Conservation (phyloP, 2,329 filamentous ascomycete species). For the Paramyrothecium sp. region DNA sequence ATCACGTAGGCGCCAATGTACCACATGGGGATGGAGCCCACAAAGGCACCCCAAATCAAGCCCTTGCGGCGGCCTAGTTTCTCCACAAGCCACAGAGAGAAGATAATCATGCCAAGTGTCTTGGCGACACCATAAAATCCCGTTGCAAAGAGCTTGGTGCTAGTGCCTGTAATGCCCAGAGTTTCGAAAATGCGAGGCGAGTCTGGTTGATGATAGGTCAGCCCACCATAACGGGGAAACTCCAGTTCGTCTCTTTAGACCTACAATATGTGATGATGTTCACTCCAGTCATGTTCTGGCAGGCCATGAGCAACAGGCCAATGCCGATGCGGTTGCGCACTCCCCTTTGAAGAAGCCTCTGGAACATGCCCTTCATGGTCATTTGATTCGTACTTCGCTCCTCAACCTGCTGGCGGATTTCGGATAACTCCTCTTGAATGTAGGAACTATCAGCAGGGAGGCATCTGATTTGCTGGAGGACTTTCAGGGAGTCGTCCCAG, state of each 20-base stretch:
- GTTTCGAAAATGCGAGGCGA: conserved; percentile 28
- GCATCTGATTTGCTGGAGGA: conserved; percentile 27
- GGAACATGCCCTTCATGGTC: conserved; percentile 19
- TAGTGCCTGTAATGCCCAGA: conserved; percentile 27
- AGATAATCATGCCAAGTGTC: conserved; percentile 27
- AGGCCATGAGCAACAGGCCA: conserved; percentile 47
- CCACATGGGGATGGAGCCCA: conserved; percentile 32
- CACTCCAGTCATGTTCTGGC: conserved; percentile 34
- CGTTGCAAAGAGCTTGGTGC: conserved; percentile 28
- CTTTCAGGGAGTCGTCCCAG: conserved; percentile 42
- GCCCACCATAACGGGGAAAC: too few relatives aligned
- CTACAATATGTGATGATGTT: conserved; percentile 57
- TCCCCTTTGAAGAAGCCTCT: conserved; percentile 24
- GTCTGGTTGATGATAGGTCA: conserved; percentile 18
- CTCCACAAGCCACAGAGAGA: conserved; percentile 42
- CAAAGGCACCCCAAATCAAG: conserved; percentile 31
- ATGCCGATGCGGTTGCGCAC: conserved; percentile 41
- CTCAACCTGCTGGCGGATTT: conserved; percentile 55
- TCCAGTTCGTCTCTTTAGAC: background rate
- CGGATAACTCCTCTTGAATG: conserved; percentile 42
- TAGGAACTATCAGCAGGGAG: conserved; percentile 31
- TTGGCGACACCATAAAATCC: conserved; percentile 34
- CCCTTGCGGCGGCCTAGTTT: conserved; percentile 43
- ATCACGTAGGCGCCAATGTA: conserved; percentile 31
- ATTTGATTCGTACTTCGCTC: conserved; percentile 29